Evolutionary conservation across 805 yeast genomes (phyloP).

Genomic region (Candida ascalaphidarum): DNA sequence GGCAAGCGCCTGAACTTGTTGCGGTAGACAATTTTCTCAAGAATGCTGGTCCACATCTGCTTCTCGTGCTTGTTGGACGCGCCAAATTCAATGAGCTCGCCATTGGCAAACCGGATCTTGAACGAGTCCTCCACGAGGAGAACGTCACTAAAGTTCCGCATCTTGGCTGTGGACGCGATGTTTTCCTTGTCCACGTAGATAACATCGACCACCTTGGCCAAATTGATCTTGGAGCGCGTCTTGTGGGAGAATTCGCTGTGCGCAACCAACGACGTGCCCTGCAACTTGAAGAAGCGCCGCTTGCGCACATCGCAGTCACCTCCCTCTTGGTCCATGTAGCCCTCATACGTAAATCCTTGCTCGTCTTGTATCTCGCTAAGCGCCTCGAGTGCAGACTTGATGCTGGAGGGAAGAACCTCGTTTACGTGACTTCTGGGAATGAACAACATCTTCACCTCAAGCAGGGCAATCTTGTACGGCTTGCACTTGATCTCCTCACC

Average conservation of each 20-base stretch:
- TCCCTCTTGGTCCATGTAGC: constrained; percentile 80
- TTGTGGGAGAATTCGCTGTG: constrained; percentile 62
- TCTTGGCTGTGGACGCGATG: constrained; percentile 17
- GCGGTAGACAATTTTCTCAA: constrained; percentile 48
- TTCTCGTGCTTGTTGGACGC: constrained; percentile 64
- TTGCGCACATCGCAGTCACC: constrained; percentile 78
- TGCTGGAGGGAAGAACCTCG: constrained; percentile 66
- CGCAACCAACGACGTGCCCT: constrained; percentile 66
- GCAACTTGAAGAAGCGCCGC: constrained; percentile 65
- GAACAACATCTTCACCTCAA: constrained; percentile 61
- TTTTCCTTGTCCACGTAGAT: constrained; percentile 35
- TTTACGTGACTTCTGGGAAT: constrained; percentile 52
- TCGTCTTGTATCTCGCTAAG: constrained; percentile 23
- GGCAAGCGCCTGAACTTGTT: constrained; percentile 51
- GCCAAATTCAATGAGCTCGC: constrained; percentile 78
- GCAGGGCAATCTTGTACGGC: constrained; percentile 57
- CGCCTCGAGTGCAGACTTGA: constrained; percentile 36
- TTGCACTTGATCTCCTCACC: constrained; percentile 22
- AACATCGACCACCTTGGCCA: constrained; percentile 55
- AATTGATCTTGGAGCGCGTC: constrained; percentile 68
- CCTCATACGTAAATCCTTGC: constrained; percentile 36
- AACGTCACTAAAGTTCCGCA: constrained; percentile 66
- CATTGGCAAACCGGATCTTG: constrained; percentile 66
- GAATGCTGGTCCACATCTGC: constrained; percentile 52
- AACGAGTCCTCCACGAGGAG: constrained; percentile 65